Conservation (phyloP, 2,329 filamentous ascomycete species). For the Botryotinia narcissicola region DNA sequence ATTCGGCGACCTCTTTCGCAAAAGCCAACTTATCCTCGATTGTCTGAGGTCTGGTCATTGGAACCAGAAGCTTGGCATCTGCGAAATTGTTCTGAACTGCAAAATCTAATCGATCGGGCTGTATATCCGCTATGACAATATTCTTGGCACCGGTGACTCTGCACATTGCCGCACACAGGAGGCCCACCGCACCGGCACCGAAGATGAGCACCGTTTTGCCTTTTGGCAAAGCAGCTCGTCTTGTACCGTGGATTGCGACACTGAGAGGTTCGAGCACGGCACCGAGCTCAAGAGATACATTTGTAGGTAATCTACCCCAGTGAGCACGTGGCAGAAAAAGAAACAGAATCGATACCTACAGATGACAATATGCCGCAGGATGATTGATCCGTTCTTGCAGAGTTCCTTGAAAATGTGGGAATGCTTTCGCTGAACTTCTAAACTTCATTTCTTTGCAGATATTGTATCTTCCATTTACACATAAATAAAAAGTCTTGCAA, state of each 20-base stretch:
- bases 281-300: constrained; percentile 87
- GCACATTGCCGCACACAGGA: constrained; percentile 45
- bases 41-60: constrained; percentile 34
- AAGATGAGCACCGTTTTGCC: constrained; percentile 86
- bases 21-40: constrained; percentile 38
- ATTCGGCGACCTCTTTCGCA: constrained; percentile 39
- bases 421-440: constrained; percentile 39
- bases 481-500: constrained; percentile 85
- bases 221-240: constrained; percentile 73
- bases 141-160: constrained; percentile 79
- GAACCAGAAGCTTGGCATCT: constrained; percentile 35
- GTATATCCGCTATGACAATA: constrained; percentile 91
- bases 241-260: constrained; percentile 84
- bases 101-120: constrained; percentile 80
- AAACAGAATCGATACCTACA: constrained; percentile 43
- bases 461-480: constrained; percentile 88
- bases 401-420: constrained; percentile 40
- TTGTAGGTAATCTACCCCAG: constrained; percentile 45
- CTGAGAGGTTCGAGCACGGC: constrained; percentile 86
- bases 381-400: constrained; percentile 65
- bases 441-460: constrained; percentile 66
- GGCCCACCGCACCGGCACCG: constrained; percentile 89
- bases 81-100: constrained; percentile 48
- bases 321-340: constrained; percentile 15
- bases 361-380: constrained; percentile 93